Conservation (phyloP, 1,284 basidiomycete species). For the Peniophora sp. region DNA sequence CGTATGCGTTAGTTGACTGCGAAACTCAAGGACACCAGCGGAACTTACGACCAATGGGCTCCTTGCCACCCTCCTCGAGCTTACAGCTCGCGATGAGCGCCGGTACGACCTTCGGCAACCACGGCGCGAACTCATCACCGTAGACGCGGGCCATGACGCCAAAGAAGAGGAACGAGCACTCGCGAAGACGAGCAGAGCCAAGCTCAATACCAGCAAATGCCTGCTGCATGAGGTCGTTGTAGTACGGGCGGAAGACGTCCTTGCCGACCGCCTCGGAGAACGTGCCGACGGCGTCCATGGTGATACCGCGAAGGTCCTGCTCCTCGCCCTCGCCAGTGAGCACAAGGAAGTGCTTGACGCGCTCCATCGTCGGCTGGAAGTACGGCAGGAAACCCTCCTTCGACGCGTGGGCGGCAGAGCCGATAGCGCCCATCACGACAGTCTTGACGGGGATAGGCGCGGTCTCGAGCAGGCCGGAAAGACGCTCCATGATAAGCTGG, state of each 20-base stretch:
- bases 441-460: slow-evolving; percentile 86
- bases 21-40: background rate
- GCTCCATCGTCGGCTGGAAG: slow-evolving; percentile 90
- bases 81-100: slow-evolving; percentile 80
- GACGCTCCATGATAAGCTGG: slow-evolving; percentile 91
- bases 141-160: slow-evolving; percentile 97
- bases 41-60: slow-evolving; percentile 31
- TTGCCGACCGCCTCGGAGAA: slow-evolving; percentile 96
- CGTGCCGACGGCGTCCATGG: slow-evolving; percentile 97
- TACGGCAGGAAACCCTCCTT: slow-evolving; percentile 90
- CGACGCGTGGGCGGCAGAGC: slow-evolving; percentile 97
- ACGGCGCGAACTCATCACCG: slow-evolving; percentile 87
- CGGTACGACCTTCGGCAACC: slow-evolving; percentile 83
- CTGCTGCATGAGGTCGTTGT: slow-evolving; percentile 92
- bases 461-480: slow-evolving; percentile 81
- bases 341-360: slow-evolving; percentile 81
- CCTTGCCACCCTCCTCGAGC: slow-evolving; percentile 79
- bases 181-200: slow-evolving; percentile 82
- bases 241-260: slow-evolving; percentile 93
- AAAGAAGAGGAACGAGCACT: slow-evolving; percentile 98
- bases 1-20: background rate
- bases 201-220: slow-evolving; percentile 89
- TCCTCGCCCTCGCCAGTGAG: slow-evolving; percentile 83
- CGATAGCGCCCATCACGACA: slow-evolving; percentile 97
- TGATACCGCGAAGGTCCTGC: slow-evolving; percentile 92